A percentile compares a stretch with the other conserved stretches of the same genome.
phyloP scores from a whole-genome alignment of 345 rosid species.

The Clausena lansium region DNA sequence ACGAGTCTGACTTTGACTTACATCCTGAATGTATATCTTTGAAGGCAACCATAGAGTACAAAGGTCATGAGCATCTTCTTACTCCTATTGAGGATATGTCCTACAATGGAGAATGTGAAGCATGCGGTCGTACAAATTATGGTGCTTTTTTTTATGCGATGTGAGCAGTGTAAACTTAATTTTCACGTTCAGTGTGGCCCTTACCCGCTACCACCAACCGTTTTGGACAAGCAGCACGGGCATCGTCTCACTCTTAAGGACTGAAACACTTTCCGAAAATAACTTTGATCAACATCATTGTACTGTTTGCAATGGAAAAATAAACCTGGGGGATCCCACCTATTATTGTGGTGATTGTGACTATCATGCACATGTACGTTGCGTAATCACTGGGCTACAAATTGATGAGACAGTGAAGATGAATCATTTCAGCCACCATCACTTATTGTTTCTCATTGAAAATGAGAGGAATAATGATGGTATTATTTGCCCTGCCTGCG shows the following conservation, averaged over 20 bases:
- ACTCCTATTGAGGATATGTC: too few species aligned
- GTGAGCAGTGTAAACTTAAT: too few species aligned
- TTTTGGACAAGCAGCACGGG: background rate
- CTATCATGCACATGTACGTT: background rate
- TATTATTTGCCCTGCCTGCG: background rate
- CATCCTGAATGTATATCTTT: too few species aligned
- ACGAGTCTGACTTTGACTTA: too few species aligned
- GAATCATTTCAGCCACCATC: background rate
- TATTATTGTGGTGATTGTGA: background rate
- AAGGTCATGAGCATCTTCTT: too few species aligned
- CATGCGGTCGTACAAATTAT: too few species aligned
- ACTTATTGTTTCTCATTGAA: background rate
- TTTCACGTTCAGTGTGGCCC: too few species aligned
- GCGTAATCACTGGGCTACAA: background rate
- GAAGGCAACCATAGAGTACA: too few species aligned
- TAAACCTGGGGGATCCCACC: background rate
- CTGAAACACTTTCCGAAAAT: background rate
- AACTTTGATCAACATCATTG: background rate
- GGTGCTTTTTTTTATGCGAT: too few species aligned
- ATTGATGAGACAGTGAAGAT: background rate
- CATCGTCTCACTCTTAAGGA: background rate
- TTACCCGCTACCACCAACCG: too few species aligned
- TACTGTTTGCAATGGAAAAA: background rate
- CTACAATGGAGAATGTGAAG: too few species aligned
- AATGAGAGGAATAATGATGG: background rate